Evolutionary conservation across 2,329 filamentous ascomycete species (phyloP).

Genomic region (Paramyrothecium sp.): DNA sequence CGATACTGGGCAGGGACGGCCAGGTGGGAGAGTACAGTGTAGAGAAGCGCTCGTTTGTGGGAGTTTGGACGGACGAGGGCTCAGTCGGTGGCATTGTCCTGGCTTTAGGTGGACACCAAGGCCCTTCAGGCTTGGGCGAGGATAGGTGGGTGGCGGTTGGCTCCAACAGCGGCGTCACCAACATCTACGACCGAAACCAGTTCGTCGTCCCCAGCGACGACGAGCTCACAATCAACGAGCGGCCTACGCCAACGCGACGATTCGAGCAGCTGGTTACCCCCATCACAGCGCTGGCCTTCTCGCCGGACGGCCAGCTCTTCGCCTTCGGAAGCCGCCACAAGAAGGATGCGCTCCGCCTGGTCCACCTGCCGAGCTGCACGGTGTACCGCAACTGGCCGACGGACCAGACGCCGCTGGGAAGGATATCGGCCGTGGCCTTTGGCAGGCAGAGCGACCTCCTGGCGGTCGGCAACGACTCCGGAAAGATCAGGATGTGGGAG

Average conservation of each 20-base stretch:
- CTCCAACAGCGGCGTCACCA: slow-evolving; percentile 82
- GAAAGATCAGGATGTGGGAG: slow-evolving; percentile 90
- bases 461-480: slow-evolving; percentile 84
- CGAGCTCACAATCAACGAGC: slow-evolving; percentile 55
- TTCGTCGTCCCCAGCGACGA: slow-evolving; percentile 47
- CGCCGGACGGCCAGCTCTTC: slow-evolving; percentile 84
- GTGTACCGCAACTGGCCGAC: slow-evolving; percentile 98
- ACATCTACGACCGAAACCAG: slow-evolving; percentile 81
- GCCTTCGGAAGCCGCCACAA: slow-evolving; percentile 85
- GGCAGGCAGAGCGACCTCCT: slow-evolving; percentile 65
- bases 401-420: slow-evolving; percentile 79
- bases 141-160: slow-evolving; percentile 90
- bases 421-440: slow-evolving; percentile 74
- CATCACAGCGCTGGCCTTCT: slow-evolving; percentile 76
- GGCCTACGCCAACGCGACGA: slow-evolving; percentile 68
- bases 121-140: slow-evolving; percentile 63
- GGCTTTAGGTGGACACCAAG: slow-evolving; percentile 69
- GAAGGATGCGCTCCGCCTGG: slow-evolving; percentile 81
- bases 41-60: slow-evolving; percentile 65
- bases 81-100: slow-evolving; percentile 82
- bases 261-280: slow-evolving; percentile 89
- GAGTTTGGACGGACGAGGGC: slow-evolving; percentile 87
- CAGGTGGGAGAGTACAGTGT: slow-evolving; percentile 89
- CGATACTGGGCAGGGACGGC: slow-evolving; percentile 80
- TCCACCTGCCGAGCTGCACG: slow-evolving; percentile 88